Evolutionary conservation across 768 basidiomycete genomes (phyloP), one percentile per base, ranked within the genome.

Genomic region (Panus rudis): DNA sequence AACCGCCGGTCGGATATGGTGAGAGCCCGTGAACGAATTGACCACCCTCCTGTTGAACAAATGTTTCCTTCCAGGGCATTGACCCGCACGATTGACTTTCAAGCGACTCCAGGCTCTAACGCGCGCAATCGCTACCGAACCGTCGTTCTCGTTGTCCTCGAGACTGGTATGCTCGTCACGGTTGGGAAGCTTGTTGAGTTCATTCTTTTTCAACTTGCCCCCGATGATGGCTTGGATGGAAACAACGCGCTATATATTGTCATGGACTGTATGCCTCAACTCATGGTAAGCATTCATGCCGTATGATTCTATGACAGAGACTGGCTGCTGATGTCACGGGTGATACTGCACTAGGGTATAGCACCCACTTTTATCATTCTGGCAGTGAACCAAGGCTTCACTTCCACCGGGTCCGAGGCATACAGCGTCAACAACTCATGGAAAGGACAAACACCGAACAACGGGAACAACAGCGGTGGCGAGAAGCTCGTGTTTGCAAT

Each of bases 201-300:
- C 41, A 24, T 39, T 1, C 25, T 50, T 20, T 50, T 46, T 45
- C 19, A 42, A 37, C 23, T 42, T 34, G 39, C 38, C 22, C 47
- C 47, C 30, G 38, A 21, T 24, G 42, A 42, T 17, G 39, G 42
- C 11, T 19, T 42, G 10, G 17, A 6, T 14, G 47, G 42, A 14
- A 26, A 41, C 10, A 45, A 50, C 41, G 41, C 44, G 14, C 14
- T 50, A 17, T 46, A 50, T 34, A 46, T 50, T 41, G 30, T 50
- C 23, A 45, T 47, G 38, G 48, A 50, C 25, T 32, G 23, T 22
- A 46, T 50, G 42, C 48, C 48, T 10, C 48, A 50, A 20, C 40
- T 50, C 48, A 50, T 30, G 28, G 28, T 30, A n/a, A 30, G 28
- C 28, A 30, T n/a, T 10, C 28, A n/a, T 30, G n/a, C n/a, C n/a